phyloP scores from a whole-genome alignment of 2,329 filamentous ascomycete species.

The Tolypocladium sp. region DNA sequence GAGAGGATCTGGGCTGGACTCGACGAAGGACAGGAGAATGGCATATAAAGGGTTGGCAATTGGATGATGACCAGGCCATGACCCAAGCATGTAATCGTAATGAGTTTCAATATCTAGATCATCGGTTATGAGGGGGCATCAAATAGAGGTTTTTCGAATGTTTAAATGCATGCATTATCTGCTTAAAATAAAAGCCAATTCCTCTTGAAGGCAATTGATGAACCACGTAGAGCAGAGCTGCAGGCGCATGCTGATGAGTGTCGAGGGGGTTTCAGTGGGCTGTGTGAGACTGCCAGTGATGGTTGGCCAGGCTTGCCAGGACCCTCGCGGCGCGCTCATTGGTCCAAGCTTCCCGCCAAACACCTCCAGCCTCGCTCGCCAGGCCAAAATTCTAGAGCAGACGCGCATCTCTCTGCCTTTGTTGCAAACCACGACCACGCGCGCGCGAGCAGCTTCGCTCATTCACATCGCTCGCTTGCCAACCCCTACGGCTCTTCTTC shows the following conservation, averaged over 20 bases:
- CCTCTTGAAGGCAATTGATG: neutral
- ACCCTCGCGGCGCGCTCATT: conserved; percentile 15
- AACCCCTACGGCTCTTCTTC: neutral
- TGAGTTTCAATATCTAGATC: neutral
- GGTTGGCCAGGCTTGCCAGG: neutral
- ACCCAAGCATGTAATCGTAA: neutral
- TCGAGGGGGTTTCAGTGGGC: neutral
- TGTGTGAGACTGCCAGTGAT: neutral
- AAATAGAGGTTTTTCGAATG: neutral
- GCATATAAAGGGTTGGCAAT: neutral
- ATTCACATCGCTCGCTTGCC: conserved; percentile 1
- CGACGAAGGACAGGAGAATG: neutral
- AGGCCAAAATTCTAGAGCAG: conserved; percentile 21
- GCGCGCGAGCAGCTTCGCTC: conserved; percentile 7
- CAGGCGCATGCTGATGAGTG: neutral
- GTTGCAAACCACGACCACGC: neutral
- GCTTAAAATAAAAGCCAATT: neutral
- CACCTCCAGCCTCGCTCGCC: conserved; percentile 18
- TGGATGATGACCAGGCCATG: neutral
- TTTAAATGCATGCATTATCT: neutral
- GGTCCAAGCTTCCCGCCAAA: conserved; percentile 21
- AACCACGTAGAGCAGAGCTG: neutral
- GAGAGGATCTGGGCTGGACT: neutral
- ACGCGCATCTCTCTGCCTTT: conserved; percentile 7
- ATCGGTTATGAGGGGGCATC: neutral